Evolutionary conservation across 169 alveolate genomes (phyloP), one percentile per base, ranked within the genome.

Genomic region (Plasmodium coatneyi): DNA sequence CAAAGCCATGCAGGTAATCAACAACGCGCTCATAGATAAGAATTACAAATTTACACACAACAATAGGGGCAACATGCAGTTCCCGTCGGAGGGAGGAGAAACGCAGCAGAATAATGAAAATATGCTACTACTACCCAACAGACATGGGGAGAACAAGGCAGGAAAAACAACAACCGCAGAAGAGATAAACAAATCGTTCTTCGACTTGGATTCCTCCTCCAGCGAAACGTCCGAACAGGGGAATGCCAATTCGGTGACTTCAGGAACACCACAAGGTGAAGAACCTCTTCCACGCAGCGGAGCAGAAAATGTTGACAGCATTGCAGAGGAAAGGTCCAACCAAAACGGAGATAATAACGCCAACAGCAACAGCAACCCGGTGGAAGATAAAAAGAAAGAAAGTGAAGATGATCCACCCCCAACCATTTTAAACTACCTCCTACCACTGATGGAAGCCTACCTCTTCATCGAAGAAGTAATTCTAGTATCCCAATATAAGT

Each of bases 401-500:
- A 87, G 28, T 79, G 89, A 80, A 28, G 90, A 87, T 12, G 93
- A 87, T 14, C 93, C 93, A 16, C 93, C 93, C 32, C 93, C 93
- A 28, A 87, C 80, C 22, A 87, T 87, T 60, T 87, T 87, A 76
- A 87, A 87, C 34, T 87, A 87, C 71, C 54, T 87, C 19, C 71
- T 87, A 39, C 93, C 93, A 6, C 81, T 87, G 32, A 87, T 87
- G 93, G 93, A 87, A 39, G 93, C 93, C 10, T 87, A 87, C 71
- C 54, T 87, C 60, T 87, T 87, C 81, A 87, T 87, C 56, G 93
- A 87, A 79, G 93, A 87, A 87, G 93, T 87, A 49, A 87, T 87
- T 2, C 72, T 87, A 30, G 89, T 87, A 16, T 87, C 93, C 5
- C 93, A 87, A 43, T 87, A 87, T 32, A 87, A 87, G 71, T 60